Base-by-base conservation (phyloP, 129 eudicot genomes). In the Kitagawia praeruptora region DNA sequence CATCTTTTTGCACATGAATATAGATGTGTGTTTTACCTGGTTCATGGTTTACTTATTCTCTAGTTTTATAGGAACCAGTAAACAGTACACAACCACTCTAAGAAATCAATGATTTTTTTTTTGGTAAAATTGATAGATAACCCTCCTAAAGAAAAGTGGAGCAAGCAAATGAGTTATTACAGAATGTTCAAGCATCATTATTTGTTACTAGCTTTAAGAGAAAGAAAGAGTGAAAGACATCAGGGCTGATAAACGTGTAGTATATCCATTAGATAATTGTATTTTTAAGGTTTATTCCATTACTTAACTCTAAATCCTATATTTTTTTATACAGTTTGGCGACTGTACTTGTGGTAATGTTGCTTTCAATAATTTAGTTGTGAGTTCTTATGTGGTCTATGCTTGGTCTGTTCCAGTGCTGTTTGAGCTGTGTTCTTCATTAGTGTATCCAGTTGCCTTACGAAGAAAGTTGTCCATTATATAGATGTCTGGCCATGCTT, bases 131-230 rank as follows among this genome's bases (percentile, higher is more conserved):
- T 28, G 45, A 70, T 46, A 38, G 4, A 34, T 28, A 19, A 27
- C 19, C 39, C 1, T 28, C 71, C 40, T 12, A 28, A 64, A 64
- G 71, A 64, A 31, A 28, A 25, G 71, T 10, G 19, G 4, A 28
- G 48, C 48, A 70, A 70, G 42, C 23, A 71, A 70, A 70, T 37
- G 28, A 56, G 27, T 56, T 21, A 2, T 56, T 31, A 70, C n/a
- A 38, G 75, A 48, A 70, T 70, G 45, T 70, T 37, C 46, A 71
- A 41, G 49, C 76, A 41, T 72, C 46, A 72, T 38, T 42, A 34
- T 34, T 34, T 34, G 37, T 34, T 34, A 39, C 48, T 70, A 70
- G 12, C 75, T 61, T 51, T 18, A 18, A 7, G n/a, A 25, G 13
- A 61, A 23, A n/a, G n/a, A n/a, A n/a, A n/a, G n/a, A n/a, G n/a